Percentiles rank a stretch among this genome's conserved stretches.
Conservation (phyloP, 2,329 filamentous ascomycete species). For the Fusarium papillatum region DNA sequence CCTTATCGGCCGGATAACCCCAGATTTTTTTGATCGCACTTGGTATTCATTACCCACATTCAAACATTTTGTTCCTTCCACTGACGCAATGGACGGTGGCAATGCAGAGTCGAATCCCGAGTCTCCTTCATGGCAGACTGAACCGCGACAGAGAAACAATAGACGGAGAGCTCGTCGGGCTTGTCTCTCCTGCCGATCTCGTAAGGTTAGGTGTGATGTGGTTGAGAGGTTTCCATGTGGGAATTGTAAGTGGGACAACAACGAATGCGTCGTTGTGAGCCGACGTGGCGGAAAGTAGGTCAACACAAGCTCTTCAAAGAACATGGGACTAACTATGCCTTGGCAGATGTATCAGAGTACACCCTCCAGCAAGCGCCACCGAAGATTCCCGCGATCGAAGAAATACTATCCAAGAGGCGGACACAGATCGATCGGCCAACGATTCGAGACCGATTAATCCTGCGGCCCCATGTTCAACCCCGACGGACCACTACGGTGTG, state of each 20-base stretch:
- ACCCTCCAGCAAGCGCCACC: not conserved
- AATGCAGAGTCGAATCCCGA: not conserved
- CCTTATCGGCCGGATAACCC: not conserved
- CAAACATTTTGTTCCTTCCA: not conserved
- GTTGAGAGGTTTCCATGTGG: conserved; percentile 88
- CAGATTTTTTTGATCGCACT: not conserved
- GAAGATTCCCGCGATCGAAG: not conserved
- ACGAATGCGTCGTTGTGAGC: conserved; percentile 57
- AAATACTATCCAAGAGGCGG: not conserved
- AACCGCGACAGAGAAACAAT: conserved; percentile 57
- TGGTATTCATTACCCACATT: not conserved
- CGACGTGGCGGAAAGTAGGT: not conserved
- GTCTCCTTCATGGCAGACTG: not conserved
- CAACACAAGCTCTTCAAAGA: conserved; percentile 13
- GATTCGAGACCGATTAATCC: not conserved
- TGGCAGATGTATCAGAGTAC: not conserved
- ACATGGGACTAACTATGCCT: not conserved
- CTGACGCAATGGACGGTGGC: not conserved
- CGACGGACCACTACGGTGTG: not conserved
- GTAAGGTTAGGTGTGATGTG: conserved; percentile 94
- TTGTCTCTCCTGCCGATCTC: conserved; percentile 86
- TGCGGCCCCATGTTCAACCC: not conserved
- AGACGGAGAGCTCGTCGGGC: conserved; percentile 90
- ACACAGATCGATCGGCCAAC: not conserved
- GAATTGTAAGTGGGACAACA: conserved; percentile 85